Evolutionary conservation across 2,329 filamentous ascomycete species (phyloP), one percentile per base, ranked within the genome.

Genomic region (Malbranchea zuffiana): DNA sequence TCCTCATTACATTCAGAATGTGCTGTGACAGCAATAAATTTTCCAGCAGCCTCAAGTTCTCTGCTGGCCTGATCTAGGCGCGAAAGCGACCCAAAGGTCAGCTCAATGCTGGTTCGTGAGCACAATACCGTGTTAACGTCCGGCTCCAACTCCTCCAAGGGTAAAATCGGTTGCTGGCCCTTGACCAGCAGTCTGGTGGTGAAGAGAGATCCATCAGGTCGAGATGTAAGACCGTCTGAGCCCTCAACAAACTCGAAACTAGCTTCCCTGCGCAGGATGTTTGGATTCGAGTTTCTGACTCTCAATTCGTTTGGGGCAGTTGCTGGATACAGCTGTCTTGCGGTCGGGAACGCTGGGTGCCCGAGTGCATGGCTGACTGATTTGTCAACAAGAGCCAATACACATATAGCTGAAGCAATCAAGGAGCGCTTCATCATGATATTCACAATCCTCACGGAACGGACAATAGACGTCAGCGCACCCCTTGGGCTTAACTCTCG

Each of bases 1-100:
- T 47, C 40, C 17, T 39, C 29, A 18, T 49, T 46, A 26, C 47
- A 49, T 3, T 40, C 43, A 13, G 18, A 35, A 35, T 49, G 47
- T 10, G 47, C 45, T 8, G 47, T 47, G 20, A 49, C 43, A 13
- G 40, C 37, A 4, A 47, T 21, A 13, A 49, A 45, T 18, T 35
- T 39, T 2, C 33, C 28, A 6, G 26, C 27, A 10, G 31, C 18
- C 18, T 41, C 35, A 7, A 49, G 16, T 17, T 37, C 42, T 21
- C 36, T 28, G 3, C 25, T 35, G 3, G 43, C 21, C n/a, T 32
- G 28, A 13, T 43, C 33, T 1, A 44, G 20, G 10, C 23, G 20
- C 13, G 36, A 26, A 21, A 20, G 13, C 3, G 40, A 41, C 12
- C 13, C 6, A 19, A 47, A 46, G 17, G 17, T 26, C 0, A 47